Evolutionary conservation across 2,329 filamentous ascomycete genomes (phyloP), one percentile per base, ranked within the genome.

Genomic region (Hypocreales sp.): DNA sequence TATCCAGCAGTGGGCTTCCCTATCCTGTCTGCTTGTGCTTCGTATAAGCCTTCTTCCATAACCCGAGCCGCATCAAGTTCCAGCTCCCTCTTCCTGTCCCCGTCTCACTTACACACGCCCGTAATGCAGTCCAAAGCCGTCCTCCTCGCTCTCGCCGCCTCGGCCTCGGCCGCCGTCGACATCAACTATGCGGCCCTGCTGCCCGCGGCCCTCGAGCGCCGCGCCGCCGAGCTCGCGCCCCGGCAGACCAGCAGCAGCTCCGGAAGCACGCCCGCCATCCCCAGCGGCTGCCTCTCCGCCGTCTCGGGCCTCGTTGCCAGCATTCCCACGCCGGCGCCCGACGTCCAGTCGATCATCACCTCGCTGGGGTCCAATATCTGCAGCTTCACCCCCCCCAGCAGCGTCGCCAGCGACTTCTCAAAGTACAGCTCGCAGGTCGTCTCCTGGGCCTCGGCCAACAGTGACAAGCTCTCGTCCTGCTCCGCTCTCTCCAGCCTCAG

Each of bases 291-390:
- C 34, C 34, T 37, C 26, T 24, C 30, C 11, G 41, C 38, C 25
- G 36, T 41, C 29, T 22, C 40, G 17, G 34, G 33, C 27, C 24
- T 47, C 35, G 35, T 41, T 36, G 22, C 29, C 22, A 30, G 35
- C 7, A 19, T 50, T 10, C 50, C 50, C 9, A 48, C 48, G 4
- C 48, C 50, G 12, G 38, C 46, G 5, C 35, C 48, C 3, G 33
- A 33, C 18, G 38, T 55, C 36, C 18, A 40, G 30, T 34, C 39
- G 20, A 19, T 39, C 16, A 24, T 25, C 8, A 30, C 34, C 7
- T 28, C 46, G 35, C 35, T 41, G 5, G 36, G 39, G 28, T 42
- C 44, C 27, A 41, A 53, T 42, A 35, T 41, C 4, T 55, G 52
- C 48, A 13, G 31, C 34, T 43, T 47, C 41, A 42, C 31, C 29